Conservation (phyloP, 2,329 filamentous ascomycete species). For the Onygenales sp. region DNA sequence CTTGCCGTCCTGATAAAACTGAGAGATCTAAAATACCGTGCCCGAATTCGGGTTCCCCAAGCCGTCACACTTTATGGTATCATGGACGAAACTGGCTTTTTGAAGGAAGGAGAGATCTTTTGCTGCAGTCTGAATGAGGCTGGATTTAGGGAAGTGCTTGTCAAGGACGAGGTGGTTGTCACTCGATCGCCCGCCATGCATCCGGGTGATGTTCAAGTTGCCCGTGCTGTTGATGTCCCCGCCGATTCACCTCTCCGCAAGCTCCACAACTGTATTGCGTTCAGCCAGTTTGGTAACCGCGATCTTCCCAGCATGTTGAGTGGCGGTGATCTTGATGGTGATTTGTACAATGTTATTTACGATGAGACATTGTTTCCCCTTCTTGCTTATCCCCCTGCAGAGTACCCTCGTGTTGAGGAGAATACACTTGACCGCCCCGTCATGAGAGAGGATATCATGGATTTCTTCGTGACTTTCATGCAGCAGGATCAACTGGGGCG, state of each 20-base stretch:
- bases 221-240: conserved; percentile 46
- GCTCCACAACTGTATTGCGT: conserved; percentile 67
- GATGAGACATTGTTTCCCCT: conserved; percentile 45
- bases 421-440: conserved; percentile 54
- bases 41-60: conserved; percentile 60
- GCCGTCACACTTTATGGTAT: conserved; percentile 73
- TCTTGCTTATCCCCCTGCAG: conserved; percentile 48
- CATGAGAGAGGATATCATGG: conserved; percentile 55
- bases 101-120: conserved; percentile 60
- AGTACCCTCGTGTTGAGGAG: conserved; percentile 55
- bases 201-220: conserved; percentile 68
- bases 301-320: conserved; percentile 71
- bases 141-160: conserved; percentile 19
- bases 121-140: conserved; percentile 45
- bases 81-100: conserved; percentile 67
- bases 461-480: conserved; percentile 77
- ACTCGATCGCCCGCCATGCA: conserved; percentile 75
- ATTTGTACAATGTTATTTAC: conserved; percentile 72
- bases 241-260: conserved; percentile 48
- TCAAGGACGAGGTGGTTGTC: conserved; percentile 45
- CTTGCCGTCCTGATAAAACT: conserved; percentile 61
- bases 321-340: conserved; percentile 76
- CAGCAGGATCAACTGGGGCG: conserved; percentile 54
- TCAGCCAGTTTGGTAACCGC: conserved; percentile 59
- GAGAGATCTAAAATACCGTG: conserved; percentile 66